Evolutionary conservation across 2,329 filamentous ascomycete genomes (phyloP), one percentile per base, ranked within the genome.

Genomic region (Fusarium sp.): DNA sequence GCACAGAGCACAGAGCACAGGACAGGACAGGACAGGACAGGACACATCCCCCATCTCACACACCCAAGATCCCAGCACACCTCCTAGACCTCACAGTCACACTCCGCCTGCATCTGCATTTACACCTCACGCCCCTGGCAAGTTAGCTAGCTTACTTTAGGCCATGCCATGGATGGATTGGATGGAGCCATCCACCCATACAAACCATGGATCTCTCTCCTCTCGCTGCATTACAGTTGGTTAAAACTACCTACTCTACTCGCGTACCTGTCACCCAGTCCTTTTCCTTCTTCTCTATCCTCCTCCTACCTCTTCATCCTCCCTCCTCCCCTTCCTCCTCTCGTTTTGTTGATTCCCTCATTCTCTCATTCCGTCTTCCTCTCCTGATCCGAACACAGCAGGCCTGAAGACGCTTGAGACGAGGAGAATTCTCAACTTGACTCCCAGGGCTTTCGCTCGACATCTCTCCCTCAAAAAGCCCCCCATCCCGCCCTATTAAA

Each of bases 241-340:
- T 82, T 81, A 81, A 83, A 82, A 81, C 81, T 81, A 81, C 78
- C 81, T 81, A 81, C 78, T 77, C 80, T 81, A 80, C 77, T 77
- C 71, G 67, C 67, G 70, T 65, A 77, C 78, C 78, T 87, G 84
- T 86, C 83, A 84, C 85, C 86, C 86, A 86, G 85, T 88, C 87
- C 86, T 86, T 86, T 85, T 85, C 84, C 84, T 81, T 85, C 83
- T 85, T 82, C 83, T 85, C 82, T 82, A 83, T 86, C 84, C 84
- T 87, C 83, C 83, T 87, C 86, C 84, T 85, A 86, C 86, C 81
- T 74, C 85, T 85, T 86, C 84, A 78, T 77, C 77, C 80, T 79
- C 79, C 79, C 77, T 80, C 80, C 81, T 82, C 81, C 81, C 79
- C 80, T 80, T 81, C 78, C 79, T 84, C 84, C 81, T 80, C 75